Conservation (phyloP, 495 filamentous ascomycete genomes). For the Daldinia concentrica region DNA sequence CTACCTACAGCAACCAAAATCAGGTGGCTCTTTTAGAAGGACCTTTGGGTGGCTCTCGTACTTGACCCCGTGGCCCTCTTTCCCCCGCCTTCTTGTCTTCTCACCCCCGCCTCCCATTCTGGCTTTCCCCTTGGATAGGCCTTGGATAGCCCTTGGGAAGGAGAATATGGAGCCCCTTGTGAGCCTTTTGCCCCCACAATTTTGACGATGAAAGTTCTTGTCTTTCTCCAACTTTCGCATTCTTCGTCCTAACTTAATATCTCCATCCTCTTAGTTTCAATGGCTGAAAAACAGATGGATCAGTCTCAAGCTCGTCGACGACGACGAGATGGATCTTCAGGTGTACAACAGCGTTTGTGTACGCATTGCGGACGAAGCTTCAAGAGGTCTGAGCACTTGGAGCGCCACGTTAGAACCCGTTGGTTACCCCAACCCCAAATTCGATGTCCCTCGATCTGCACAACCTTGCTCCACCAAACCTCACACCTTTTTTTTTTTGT, state of each 20-base stretch:
- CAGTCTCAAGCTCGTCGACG: conserved; percentile 48
- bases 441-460: conserved; percentile 31
- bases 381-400: conserved; percentile 58
- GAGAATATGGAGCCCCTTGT: conserved; percentile 18
- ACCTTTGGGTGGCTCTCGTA: conserved; percentile 1
- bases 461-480: conserved; percentile 28
- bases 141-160: conserved; percentile 12
- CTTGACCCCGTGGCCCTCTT: conserved; percentile 37
- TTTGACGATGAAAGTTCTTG: conserved; percentile 44
- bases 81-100: conserved; percentile 19
- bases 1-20: conserved; percentile 27
- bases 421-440: conserved; percentile 47
- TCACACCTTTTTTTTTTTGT: neutral
- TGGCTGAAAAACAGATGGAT: conserved; percentile 50
- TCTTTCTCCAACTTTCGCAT: conserved; percentile 40
- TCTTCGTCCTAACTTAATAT: conserved; percentile 37
- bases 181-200: conserved; percentile 39
- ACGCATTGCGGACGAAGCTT: conserved; percentile 49
- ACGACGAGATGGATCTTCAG: conserved; percentile 48
- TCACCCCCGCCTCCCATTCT: conserved; percentile 7
- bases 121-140: conserved; percentile 4
- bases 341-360: conserved; percentile 46
- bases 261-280: conserved; percentile 31
- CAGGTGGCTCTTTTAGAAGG: conserved; percentile 33
- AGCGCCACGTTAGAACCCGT: conserved; percentile 66